Evolutionary conservation across 225 moss, liverwort and hornwort genomes (phyloP).

Genomic region (Bryum argenteum): DNA sequence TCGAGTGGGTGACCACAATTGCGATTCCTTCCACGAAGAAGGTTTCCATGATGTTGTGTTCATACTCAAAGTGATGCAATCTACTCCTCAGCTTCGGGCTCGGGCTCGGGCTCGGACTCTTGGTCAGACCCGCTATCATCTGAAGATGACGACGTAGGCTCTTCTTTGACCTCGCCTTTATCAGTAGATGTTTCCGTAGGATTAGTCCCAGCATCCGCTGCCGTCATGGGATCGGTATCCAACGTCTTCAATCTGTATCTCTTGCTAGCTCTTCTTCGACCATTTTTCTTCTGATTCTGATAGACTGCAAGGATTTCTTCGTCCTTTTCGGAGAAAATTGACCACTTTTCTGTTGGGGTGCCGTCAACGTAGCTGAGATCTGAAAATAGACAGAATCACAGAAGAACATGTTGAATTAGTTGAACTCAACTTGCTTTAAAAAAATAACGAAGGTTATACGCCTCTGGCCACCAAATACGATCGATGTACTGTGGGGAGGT

Average conservation of each 20-base stretch:
- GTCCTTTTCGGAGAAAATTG: constrained; percentile 57
- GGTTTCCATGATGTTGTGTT: constrained; percentile 10
- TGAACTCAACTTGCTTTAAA: background rate
- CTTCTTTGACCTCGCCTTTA: constrained; percentile 21
- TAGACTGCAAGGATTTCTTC: constrained; percentile 43
- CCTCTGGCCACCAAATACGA: background rate
- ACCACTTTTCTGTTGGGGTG: constrained; percentile 52
- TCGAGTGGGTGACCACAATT: constrained; percentile 15
- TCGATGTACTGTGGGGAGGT: background rate
- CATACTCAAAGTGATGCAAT: background rate
- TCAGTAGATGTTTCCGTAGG: constrained; percentile 34
- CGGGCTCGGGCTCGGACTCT: constrained; percentile 47
- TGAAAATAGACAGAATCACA: constrained; percentile 17
- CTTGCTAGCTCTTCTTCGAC: constrained; percentile 48
- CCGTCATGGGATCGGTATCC: constrained; percentile 41
- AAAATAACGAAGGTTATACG: too few relatives aligned
- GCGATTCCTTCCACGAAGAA: constrained; percentile 3
- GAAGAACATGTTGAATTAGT: constrained; percentile 6
- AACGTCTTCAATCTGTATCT: constrained; percentile 47
- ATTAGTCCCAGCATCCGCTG: constrained; percentile 35
- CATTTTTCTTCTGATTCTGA: constrained; percentile 53
- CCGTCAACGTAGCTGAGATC: constrained; percentile 45
- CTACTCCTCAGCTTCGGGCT: constrained; percentile 36
- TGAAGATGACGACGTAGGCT: constrained; percentile 34
- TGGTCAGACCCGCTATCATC: constrained; percentile 50